Evolutionary conservation across 2,329 filamentous ascomycete species (phyloP), one percentile per base, ranked within the genome.

Genomic region (Pseudogymnoascus sp.): DNA sequence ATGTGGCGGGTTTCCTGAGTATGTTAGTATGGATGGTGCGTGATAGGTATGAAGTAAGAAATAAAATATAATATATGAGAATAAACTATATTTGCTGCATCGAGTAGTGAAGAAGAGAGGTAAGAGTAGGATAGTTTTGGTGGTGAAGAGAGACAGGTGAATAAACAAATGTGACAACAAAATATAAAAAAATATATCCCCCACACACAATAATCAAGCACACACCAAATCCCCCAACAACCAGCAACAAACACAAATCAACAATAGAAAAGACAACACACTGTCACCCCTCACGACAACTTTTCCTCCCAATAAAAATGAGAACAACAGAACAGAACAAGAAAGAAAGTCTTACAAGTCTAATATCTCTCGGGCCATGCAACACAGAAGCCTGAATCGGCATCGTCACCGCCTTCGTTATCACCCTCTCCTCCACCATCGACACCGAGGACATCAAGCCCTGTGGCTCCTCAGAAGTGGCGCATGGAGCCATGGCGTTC

Each of bases 81-180:
- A 45, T 51, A 28, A 13, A 54, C 3, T 31, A 13, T 16, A 31
- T 31, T 0, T 54, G 48, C 14, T 54, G 48, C 14, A 11, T n/a
- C 3, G 13, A 16, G 23, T 48, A 16, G 23, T 48, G 7, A 48
- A 25, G 11, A 25, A 45, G 13, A 6, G 79, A 80, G 36, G 83
- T 80, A 54, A 86, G 80, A n/a, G 81, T 79, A 4, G 83, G 84
- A 0, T 83, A 84, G 63, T 4, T 83, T 73, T 86, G 83, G 69
- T 86, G 83, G n/a, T 84, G 84, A 2, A 89, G 80, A 4, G 85
- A 87, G 34, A 90, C 77, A 28, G 87, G 87, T 66, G 83, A 45
- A 45, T 43, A 41, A 41, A 45, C 19, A 23, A 21, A 45, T 25
- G 21, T 28, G 14, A 51, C 10, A 54, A 25, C 6, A 48, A 25